phyloP scores from a whole-genome alignment of 177 flowering plant species.

The Vitis hybrid region DNA sequence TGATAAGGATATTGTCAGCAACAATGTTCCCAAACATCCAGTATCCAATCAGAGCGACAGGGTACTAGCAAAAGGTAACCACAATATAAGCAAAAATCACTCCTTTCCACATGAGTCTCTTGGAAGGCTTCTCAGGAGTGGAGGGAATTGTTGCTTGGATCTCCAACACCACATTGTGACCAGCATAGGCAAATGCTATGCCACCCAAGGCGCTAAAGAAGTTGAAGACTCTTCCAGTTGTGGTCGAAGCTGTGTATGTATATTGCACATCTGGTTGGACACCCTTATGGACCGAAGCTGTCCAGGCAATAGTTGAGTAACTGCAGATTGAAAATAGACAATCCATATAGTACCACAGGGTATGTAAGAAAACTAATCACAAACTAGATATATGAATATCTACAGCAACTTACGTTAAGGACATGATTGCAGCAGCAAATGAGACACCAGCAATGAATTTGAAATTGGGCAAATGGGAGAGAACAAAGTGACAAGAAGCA shows the following conservation, averaged over 20 bases:
- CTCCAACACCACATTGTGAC: slow-evolving; percentile 65
- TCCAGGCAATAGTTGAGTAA: slow-evolving; percentile 63
- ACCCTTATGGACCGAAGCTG: slow-evolving; percentile 42
- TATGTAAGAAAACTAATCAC: no score
- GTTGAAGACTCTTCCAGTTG: slow-evolving; percentile 32
- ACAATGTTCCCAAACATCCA: slow-evolving; percentile 46
- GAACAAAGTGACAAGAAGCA: slow-evolving; percentile 37
- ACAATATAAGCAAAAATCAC: slow-evolving; percentile 52
- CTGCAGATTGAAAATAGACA: slow-evolving; percentile 13
- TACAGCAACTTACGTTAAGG: slow-evolving; percentile 24
- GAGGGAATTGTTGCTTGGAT: slow-evolving; percentile 80
- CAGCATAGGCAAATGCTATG: slow-evolving; percentile 67
- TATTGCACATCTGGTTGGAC: slow-evolving; percentile 41
- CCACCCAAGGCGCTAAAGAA: slow-evolving; percentile 37
- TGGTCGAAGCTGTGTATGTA: slow-evolving; percentile 26
- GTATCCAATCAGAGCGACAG: slow-evolving; percentile 54
- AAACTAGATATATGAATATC: no score
- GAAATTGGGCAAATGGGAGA: slow-evolving; percentile 50
- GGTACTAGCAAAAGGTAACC: slow-evolving; percentile 58
- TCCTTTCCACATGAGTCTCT: slow-evolving; percentile 65
- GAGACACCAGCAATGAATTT: slow-evolving; percentile 41
- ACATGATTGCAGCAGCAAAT: slow-evolving; percentile 46
- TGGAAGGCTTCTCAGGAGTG: slow-evolving; percentile 60
- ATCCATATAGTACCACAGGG: no score
- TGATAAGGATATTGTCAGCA: slow-evolving; percentile 47